Evolutionary conservation across 2,329 filamentous ascomycete genomes (phyloP).

Genomic region (Plenodomus lindquistii): DNA sequence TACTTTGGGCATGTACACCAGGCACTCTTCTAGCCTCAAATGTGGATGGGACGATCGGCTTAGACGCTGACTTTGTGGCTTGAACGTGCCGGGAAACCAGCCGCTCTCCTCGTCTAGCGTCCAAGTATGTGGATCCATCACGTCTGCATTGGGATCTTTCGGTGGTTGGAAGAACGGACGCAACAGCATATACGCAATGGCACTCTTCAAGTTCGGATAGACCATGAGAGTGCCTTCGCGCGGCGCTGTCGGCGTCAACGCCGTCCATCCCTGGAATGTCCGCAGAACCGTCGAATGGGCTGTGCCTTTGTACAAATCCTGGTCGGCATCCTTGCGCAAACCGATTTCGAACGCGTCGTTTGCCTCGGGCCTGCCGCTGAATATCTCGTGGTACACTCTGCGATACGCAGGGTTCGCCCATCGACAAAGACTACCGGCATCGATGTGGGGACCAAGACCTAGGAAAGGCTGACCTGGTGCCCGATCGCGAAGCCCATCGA

Average conservation of each 20-base stretch:
- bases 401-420: constrained; percentile 49
- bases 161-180: constrained; percentile 49
- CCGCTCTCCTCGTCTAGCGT: constrained; percentile 31
- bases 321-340: constrained; percentile 41
- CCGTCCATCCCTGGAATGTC: constrained; percentile 51
- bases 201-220: constrained; percentile 45
- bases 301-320: constrained; percentile 40
- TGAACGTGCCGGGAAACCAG: constrained; percentile 48
- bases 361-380: constrained; percentile 42
- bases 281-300: constrained; percentile 47
- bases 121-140: constrained; percentile 47
- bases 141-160: constrained; percentile 20
- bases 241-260: constrained; percentile 42
- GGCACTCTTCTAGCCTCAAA: constrained; percentile 43
- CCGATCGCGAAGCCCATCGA: constrained; percentile 47
- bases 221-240: constrained; percentile 47
- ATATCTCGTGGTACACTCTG: constrained; percentile 44
- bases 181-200: constrained; percentile 49
- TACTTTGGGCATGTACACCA: constrained; percentile 46
- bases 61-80: constrained; percentile 42
- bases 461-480: constrained; percentile 45
- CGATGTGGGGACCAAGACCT: constrained; percentile 51
- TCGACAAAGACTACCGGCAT: constrained; percentile 49
- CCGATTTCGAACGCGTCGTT: constrained; percentile 47
- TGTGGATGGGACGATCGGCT: constrained; percentile 46